These are phyloP conservation scores for Euphorbia schlechtendalii DNA, from an alignment of 441 rosid genomes.

Conservation along the genomic window DNA sequence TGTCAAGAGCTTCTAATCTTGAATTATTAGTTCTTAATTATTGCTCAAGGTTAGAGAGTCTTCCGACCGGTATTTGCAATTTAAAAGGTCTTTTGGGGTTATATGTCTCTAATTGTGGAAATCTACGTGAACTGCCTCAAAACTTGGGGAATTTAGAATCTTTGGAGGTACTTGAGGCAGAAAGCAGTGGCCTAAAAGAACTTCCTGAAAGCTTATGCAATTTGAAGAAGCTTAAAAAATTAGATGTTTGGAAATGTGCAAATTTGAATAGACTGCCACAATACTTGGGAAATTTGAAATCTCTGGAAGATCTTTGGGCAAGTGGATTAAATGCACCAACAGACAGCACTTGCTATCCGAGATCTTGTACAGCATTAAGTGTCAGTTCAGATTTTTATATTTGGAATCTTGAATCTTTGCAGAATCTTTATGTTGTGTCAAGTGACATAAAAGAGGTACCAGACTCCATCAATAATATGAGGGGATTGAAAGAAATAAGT, in stretches of 20 bases:
- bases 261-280: background rate
- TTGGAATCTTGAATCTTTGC: background rate
- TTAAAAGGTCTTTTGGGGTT: background rate
- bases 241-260: background rate
- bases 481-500: slow-evolving; percentile 11
- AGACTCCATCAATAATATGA: slow-evolving; percentile 7
- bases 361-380: background rate
- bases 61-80: background rate
- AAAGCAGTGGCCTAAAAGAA: too few relatives aligned
- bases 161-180: too few relatives aligned
- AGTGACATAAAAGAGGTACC: background rate
- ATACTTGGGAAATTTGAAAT: background rate
- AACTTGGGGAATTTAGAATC: too few relatives aligned
- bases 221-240: background rate
- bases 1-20: background rate
- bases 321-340: too few relatives aligned
- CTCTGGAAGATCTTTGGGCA: background rate
- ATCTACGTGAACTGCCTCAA: background rate
- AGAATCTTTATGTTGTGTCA: background rate
- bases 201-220: background rate
- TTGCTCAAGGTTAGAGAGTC: background rate
- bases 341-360: background rate
- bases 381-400: too few relatives aligned
- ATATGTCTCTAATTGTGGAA: background rate
- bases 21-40: background rate